These are phyloP conservation scores for Pilasporangium apinafurcum DNA, from an alignment of 352 stramenopile species.

Conservation along the genomic window DNA sequence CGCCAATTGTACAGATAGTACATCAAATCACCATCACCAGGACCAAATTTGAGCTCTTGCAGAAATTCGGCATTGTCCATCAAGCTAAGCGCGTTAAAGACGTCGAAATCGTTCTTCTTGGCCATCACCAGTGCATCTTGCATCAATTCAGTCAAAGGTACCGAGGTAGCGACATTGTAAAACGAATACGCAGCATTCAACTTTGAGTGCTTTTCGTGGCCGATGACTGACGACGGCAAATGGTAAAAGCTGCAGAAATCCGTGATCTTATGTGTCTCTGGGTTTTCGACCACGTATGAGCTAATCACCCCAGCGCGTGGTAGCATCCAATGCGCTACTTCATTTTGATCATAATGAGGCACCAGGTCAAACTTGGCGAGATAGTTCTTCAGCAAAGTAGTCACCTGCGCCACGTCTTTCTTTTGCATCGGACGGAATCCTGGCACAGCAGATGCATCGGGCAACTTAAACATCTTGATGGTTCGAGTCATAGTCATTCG, in stretches of 20 bases:
- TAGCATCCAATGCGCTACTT: conserved; percentile 96
- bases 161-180: conserved; percentile 91
- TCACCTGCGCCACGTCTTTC: conserved; percentile 46
- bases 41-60: conserved; percentile 50
- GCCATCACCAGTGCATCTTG: conserved; percentile 63
- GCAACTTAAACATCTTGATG: conserved; percentile 88
- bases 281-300: conserved; percentile 89
- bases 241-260: conserved; percentile 98
- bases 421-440: conserved; percentile 52
- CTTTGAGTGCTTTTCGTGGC: conserved; percentile 92
- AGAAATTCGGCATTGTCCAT: conserved; percentile 71
- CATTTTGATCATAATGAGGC: conserved; percentile 27
- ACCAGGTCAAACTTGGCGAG: conserved; percentile 33
- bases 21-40: conserved; percentile 52
- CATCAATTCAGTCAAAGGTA: conserved; percentile 56
- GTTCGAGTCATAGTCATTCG: conserved; percentile 95
- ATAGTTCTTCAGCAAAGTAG: conserved; percentile 41
- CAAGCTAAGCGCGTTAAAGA: conserved; percentile 66
- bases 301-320: conserved; percentile 93
- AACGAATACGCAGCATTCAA: conserved; percentile 99
- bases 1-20: conserved; percentile 83
- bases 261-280: conserved; percentile 72
- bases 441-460: conserved; percentile 17
- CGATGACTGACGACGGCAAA: conserved; percentile 94
- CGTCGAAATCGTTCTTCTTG: conserved; percentile 52